A percentile compares a stretch with the other conserved stretches of the same genome.
phyloP scores from a whole-genome alignment of 1,139 yeast genomes.

The Meyerozyma guilliermondii region DNA sequence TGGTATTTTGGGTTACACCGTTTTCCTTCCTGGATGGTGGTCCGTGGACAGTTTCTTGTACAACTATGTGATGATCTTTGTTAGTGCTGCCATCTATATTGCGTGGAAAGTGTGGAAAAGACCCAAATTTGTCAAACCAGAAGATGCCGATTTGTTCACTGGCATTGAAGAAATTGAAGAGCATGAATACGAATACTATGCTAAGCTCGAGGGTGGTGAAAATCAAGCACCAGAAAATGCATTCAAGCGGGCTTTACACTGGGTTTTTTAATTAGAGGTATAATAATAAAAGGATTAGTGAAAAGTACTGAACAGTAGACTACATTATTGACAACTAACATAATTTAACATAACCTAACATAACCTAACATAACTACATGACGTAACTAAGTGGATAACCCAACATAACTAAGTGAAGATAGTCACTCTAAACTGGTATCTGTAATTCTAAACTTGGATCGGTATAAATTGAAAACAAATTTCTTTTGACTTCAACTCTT shows the following conservation, averaged over 20 bases:
- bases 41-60: conserved; percentile 35
- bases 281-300: too few species aligned
- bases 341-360: too few species aligned
- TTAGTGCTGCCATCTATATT: conserved; percentile 24
- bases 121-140: conserved; percentile 23
- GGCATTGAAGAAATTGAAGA: conserved; percentile 40
- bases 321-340: too few species aligned
- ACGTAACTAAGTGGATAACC: too few species aligned
- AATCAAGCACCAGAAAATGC: conserved; percentile 4
- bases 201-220: conserved; percentile 15
- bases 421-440: too few species aligned
- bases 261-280: conserved; percentile 12
- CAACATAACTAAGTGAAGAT: too few species aligned
- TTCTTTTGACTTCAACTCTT: too few species aligned
- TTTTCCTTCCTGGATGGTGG: conserved; percentile 31
- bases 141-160: conserved; percentile 30
- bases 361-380: too few species aligned
- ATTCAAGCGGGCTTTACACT: conserved; percentile 8
- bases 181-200: conserved; percentile 39
- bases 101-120: conserved; percentile 32
- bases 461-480: too few species aligned
- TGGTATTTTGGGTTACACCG: conserved; percentile 36
- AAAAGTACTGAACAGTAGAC: too few species aligned
- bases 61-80: conserved; percentile 38
- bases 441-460: too few species aligned